These are phyloP conservation scores for Cryptococcus sp. DNA, from an alignment of 1,284 basidiomycete species.

Conservation along the genomic window DNA sequence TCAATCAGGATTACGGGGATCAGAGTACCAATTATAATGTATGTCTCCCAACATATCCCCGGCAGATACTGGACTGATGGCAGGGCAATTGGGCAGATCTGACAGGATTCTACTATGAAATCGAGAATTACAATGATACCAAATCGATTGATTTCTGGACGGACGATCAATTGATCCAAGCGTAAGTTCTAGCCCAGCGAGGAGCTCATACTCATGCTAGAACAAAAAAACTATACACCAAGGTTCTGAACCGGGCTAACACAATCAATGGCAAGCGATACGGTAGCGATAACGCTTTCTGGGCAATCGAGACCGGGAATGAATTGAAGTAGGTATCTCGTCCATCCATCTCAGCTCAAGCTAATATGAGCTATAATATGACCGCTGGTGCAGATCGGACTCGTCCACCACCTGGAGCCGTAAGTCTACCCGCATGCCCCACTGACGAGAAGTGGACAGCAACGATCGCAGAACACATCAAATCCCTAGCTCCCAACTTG, in stretches of 20 bases:
- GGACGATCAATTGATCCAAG: conserved; percentile 8
- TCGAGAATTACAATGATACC: conserved; percentile 6
- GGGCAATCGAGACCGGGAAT: conserved; percentile 31
- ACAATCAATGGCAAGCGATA: conserved; percentile 32
- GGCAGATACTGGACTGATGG: background rate
- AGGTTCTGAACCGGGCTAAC: conserved; percentile 32
- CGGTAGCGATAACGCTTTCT: conserved; percentile 35
- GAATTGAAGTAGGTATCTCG: conserved; percentile 9
- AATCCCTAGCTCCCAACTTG: conserved; percentile 28
- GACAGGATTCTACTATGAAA: conserved; percentile 4
- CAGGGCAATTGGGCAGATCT: conserved; percentile 9
- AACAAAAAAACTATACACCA: conserved; percentile 20
- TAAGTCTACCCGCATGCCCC: background rate
- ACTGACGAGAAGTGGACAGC: conserved; percentile 11
- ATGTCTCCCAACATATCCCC: background rate
- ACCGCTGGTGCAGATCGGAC: background rate
- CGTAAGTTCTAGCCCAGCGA: too few species aligned
- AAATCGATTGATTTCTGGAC: conserved; percentile 9
- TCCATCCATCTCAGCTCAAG: too few species aligned
- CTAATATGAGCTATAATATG: background rate
- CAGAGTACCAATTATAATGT: conserved; percentile 5
- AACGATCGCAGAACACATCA: conserved; percentile 23
- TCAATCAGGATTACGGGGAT: conserved; percentile 5
- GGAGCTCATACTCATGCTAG: background rate
- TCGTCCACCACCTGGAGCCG: background rate